These are phyloP conservation scores for Scheffersomyces titani DNA, from an alignment of 1,139 yeast species.

Conservation along the genomic window DNA sequence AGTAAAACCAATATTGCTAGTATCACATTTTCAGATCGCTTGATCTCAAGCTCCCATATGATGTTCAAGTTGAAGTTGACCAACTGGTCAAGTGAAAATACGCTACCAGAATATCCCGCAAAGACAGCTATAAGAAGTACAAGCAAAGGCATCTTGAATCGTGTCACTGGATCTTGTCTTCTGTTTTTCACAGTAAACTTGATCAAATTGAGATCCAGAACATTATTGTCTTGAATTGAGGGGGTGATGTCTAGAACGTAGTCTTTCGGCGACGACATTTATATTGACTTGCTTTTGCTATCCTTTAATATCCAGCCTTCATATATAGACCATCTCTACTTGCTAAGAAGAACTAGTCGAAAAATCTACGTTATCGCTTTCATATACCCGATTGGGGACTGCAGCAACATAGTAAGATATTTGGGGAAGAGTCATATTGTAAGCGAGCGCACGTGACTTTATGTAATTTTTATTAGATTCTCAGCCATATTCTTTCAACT, in stretches of 20 bases:
- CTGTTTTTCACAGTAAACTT: conserved; percentile 21
- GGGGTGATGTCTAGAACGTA: conserved; percentile 31
- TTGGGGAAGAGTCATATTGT: background rate
- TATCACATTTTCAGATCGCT: background rate
- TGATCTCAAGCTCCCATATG: background rate
- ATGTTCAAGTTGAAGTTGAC: background rate
- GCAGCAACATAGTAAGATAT: background rate
- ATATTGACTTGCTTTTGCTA: background rate
- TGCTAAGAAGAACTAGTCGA: background rate
- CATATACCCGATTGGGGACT: background rate
- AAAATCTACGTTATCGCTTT: background rate
- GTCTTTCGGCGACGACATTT: conserved; percentile 35
- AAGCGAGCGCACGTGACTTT: background rate
- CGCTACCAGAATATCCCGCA: background rate
- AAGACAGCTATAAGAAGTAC: conserved; percentile 9
- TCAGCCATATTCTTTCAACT: background rate
- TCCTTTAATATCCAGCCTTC: background rate
- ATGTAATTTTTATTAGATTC: background rate
- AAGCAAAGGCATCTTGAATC: conserved; percentile 14
- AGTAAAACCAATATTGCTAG: conserved; percentile 10
- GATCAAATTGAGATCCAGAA: conserved; percentile 14
- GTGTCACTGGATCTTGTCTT: conserved; percentile 8
- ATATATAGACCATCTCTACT: background rate
- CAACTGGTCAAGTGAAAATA: background rate
- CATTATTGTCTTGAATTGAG: conserved; percentile 6